Evolutionary conservation across 306 rosid species (phyloP).

Genomic region (Gleditsia sinensis): DNA sequence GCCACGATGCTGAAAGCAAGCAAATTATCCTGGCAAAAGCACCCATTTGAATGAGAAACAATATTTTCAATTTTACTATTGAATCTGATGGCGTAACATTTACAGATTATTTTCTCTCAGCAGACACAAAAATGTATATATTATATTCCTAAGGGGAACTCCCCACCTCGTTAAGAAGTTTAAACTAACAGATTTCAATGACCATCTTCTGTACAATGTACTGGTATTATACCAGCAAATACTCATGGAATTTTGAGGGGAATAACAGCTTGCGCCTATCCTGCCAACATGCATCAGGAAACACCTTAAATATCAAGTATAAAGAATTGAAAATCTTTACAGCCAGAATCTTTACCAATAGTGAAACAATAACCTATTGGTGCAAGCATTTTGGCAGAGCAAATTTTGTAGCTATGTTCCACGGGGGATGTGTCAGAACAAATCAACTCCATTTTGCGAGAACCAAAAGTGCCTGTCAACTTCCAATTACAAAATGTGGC

Average conservation of each 20-base stretch:
- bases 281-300: slow-evolving; percentile 35
- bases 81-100: slow-evolving; percentile 53
- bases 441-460: slow-evolving; percentile 35
- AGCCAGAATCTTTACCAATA: slow-evolving; percentile 35
- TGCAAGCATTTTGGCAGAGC: slow-evolving; percentile 35
- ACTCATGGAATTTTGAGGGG: slow-evolving; percentile 38
- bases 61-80: slow-evolving; percentile 37
- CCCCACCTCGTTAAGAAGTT: slow-evolving; percentile 43
- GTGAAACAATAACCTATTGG: slow-evolving; percentile 25
- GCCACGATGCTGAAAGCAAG: background rate
- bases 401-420: slow-evolving; percentile 36
- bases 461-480: slow-evolving; percentile 47
- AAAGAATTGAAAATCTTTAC: slow-evolving; percentile 33
- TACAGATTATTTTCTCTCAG: slow-evolving; percentile 64
- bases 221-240: slow-evolving; percentile 48
- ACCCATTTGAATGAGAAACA: background rate
- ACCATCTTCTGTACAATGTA: slow-evolving; percentile 51
- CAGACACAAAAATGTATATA: slow-evolving; percentile 50
- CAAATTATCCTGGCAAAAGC: background rate
- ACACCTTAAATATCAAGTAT: slow-evolving; percentile 36
- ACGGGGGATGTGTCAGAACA: slow-evolving; percentile 39
- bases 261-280: slow-evolving; percentile 32
- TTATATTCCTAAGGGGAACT: slow-evolving; percentile 46
- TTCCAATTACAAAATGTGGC: slow-evolving; percentile 42
- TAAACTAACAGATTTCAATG: slow-evolving; percentile 42